Conservation (phyloP, 1,284 basidiomycete genomes). For the Cutaneotrichosporon dermatis region DNA sequence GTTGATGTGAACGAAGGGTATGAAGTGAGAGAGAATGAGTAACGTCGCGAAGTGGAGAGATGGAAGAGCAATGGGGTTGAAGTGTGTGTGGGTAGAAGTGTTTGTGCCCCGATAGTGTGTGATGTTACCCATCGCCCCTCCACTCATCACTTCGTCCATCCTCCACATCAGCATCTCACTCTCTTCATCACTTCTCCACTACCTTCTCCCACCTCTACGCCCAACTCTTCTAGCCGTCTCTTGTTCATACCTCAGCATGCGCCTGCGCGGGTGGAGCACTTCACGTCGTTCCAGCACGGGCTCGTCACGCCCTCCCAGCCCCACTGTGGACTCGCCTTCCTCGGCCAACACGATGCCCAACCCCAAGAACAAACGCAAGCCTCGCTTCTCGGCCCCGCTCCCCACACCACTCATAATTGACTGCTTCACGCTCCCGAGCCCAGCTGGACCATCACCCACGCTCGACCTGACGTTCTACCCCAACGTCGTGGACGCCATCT, state of each 20-base stretch:
- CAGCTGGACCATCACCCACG: not conserved
- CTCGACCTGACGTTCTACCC: conserved; percentile 1
- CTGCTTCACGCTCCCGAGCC: not conserved
- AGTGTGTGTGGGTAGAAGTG: too few species aligned
- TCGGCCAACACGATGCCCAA: not conserved
- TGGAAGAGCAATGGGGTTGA: not conserved
- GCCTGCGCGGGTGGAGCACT: too few species aligned
- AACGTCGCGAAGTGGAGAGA: not conserved
- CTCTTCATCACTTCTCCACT: not conserved
- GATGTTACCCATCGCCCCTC: not conserved
- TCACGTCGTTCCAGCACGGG: too few species aligned
- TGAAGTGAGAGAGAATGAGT: not conserved
- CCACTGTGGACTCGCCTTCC: not conserved
- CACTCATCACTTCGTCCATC: not conserved
- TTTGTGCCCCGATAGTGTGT: not conserved
- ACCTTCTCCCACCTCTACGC: not conserved
- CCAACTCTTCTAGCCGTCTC: not conserved
- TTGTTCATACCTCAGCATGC: not conserved
- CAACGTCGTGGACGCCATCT: conserved; percentile 4
- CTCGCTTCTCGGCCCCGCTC: too few species aligned
- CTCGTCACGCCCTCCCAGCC: not conserved
- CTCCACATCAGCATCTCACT: not conserved
- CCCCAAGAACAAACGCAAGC: not conserved
- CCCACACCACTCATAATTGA: too few species aligned
- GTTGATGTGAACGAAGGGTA: not conserved